A percentile compares a stretch with the other conserved stretches of the same genome.
These are phyloP conservation scores for sweet orange (Citrus sinensis) DNA, from an alignment of 345 rosid genomes.

Conservation along the genomic window DVS_A1.0 CM039166.1:17049001-17049500, in stretches of 20 bases:
- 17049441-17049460: background rate
- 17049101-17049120: conserved; percentile 1
- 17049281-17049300: conserved; percentile 37
- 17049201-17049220: background rate
- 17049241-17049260: conserved; percentile 18
- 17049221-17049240: conserved; percentile 30
- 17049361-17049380: background rate
- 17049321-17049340: background rate
- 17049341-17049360: background rate
- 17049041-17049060: conserved; percentile 25
- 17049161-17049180: background rate
- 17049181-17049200: background rate
- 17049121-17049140: accelerated
- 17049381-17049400: background rate
- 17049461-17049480: background rate
- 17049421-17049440: too few species aligned
- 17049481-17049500: background rate
- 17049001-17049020: conserved; percentile 69
- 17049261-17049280: conserved; percentile 34
- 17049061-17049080: conserved; percentile 38
- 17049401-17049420: background rate
- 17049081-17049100: conserved; percentile 36
- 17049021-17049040: conserved; percentile 44
- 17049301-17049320: conserved; percentile 76
- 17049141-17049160: background rate